Conservation (phyloP, 2,329 filamentous ascomycete genomes). For the Arthroderma sp. region DNA sequence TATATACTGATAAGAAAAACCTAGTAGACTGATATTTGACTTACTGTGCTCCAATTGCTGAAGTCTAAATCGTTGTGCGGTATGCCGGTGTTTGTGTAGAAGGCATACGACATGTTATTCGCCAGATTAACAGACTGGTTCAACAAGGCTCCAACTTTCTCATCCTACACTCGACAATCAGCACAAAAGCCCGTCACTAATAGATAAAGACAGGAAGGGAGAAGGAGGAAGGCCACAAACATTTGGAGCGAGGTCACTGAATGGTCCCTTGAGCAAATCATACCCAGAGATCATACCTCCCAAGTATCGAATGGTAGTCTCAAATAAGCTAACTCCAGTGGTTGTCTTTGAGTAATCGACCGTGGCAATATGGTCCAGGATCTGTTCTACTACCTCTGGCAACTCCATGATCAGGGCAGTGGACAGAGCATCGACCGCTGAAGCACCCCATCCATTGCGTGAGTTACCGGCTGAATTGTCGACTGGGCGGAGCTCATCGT, state of each 20-base stretch:
- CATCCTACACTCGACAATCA: conserved; percentile 1
- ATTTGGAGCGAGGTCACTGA: conserved; percentile 38
- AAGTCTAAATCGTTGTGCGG: conserved; percentile 58
- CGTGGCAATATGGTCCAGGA: conserved; percentile 55
- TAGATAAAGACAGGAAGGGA: too few species aligned
- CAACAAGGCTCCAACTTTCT: conserved; percentile 36
- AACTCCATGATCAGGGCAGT: conserved; percentile 69
- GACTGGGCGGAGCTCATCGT: conserved; percentile 61
- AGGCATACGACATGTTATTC: conserved; percentile 61
- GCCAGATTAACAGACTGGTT: conserved; percentile 56
- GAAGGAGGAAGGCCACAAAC: conserved; percentile 10
- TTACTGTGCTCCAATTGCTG: conserved; percentile 31
- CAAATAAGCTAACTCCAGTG: conserved; percentile 60
- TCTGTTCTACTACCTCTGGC: conserved; percentile 52
- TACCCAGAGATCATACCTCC: conserved; percentile 64
- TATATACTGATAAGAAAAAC: too few species aligned
- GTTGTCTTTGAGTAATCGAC: conserved; percentile 57
- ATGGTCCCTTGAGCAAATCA: conserved; percentile 54
- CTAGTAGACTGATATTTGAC: not conserved
- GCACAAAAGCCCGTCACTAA: too few species aligned
- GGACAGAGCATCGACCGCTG: conserved; percentile 64
- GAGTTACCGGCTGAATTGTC: conserved; percentile 54
- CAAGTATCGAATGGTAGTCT: conserved; percentile 81
- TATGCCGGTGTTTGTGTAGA: conserved; percentile 61
- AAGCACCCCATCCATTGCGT: conserved; percentile 73